Percentiles rank a stretch among this genome's conserved stretches.
Conservation (phyloP, 2,329 filamentous ascomycete genomes). For the Penicillium sp. region DNA sequence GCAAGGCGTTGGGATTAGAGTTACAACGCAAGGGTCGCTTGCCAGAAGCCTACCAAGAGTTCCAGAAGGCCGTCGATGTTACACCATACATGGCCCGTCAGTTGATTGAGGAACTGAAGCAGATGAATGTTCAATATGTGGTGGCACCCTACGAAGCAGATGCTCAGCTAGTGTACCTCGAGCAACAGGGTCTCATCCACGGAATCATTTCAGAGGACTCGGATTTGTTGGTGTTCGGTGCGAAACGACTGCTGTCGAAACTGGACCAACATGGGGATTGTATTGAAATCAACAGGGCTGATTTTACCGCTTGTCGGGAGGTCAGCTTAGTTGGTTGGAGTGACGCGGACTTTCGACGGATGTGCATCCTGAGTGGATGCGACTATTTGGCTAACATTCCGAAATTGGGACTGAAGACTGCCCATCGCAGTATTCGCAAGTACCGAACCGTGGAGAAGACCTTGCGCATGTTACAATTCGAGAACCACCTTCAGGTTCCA, state of each 20-base stretch:
- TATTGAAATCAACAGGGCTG: conserved; percentile 83
- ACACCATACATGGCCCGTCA: conserved; percentile 93
- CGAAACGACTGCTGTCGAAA: conserved; percentile 87
- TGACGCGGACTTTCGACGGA: conserved; percentile 84
- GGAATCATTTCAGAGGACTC: conserved; percentile 97
- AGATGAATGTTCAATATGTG: conserved; percentile 75
- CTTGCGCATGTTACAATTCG: conserved; percentile 80
- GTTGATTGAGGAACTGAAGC: conserved; percentile 89
- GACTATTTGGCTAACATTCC: conserved; percentile 89
- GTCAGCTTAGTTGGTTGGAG: conserved; percentile 90
- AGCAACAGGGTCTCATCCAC: conserved; percentile 77
- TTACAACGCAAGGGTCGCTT: conserved; percentile 79
- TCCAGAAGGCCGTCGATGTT: conserved; percentile 94
- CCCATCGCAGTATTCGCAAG: conserved; percentile 85
- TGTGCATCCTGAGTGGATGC: conserved; percentile 96
- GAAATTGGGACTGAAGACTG: conserved; percentile 88
- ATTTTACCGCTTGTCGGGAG: conserved; percentile 87
- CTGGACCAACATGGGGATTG: conserved; percentile 92
- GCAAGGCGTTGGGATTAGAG: conserved; percentile 73
- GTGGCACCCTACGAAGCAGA: conserved; percentile 98
- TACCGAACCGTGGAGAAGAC: conserved; percentile 84
- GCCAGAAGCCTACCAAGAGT: conserved; percentile 76
- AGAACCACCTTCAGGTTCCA: conserved; percentile 81
- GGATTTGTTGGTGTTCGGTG: conserved; percentile 92
- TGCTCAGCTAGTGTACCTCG: conserved; percentile 92